phyloP scores from a whole-genome alignment of 2,329 filamentous ascomycete species.

The Penicillium hesseltinei region DNA sequence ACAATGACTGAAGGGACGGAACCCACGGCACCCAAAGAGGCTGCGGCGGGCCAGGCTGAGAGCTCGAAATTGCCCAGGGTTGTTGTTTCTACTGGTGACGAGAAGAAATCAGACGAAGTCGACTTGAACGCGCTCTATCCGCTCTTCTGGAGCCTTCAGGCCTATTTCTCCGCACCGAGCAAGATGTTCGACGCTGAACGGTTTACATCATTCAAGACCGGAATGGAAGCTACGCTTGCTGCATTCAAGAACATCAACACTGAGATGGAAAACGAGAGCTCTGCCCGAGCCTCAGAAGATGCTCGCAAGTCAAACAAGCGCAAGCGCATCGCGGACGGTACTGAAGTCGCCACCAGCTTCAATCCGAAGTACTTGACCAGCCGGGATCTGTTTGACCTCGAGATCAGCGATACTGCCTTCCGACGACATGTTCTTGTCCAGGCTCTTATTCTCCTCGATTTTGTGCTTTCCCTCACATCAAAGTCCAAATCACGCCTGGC shows the following conservation, averaged over 20 bases:
- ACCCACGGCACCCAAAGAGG: conserved; percentile 33
- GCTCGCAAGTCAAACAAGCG: conserved; percentile 66
- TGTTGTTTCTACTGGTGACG: conserved; percentile 22
- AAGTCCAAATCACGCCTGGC: conserved; percentile 77
- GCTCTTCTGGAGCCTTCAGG: conserved; percentile 89
- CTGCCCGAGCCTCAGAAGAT: conserved; percentile 60
- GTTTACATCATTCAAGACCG: conserved; percentile 64
- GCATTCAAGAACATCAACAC: conserved; percentile 71
- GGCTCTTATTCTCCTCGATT: conserved; percentile 90
- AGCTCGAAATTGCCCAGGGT: conserved; percentile 26
- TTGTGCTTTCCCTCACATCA: conserved; percentile 83
- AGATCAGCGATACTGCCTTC: conserved; percentile 94
- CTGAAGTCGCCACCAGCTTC: conserved; percentile 70
- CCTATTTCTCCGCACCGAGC: conserved; percentile 87
- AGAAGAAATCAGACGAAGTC: conserved; percentile 45
- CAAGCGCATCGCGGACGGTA: conserved; percentile 62
- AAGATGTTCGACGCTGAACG: conserved; percentile 70
- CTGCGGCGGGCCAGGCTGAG: conserved; percentile 25
- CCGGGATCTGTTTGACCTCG: conserved; percentile 89
- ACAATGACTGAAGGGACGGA: conserved; percentile 51
- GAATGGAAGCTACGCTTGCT: conserved; percentile 62
- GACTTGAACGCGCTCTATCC: conserved; percentile 77
- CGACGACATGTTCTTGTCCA: conserved; percentile 92
- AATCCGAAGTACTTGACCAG: conserved; percentile 99
- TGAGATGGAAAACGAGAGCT: conserved; percentile 65